Evolutionary conservation across 2,329 filamentous ascomycete genomes (phyloP).

Genomic region (Cadophora malorum): DNA sequence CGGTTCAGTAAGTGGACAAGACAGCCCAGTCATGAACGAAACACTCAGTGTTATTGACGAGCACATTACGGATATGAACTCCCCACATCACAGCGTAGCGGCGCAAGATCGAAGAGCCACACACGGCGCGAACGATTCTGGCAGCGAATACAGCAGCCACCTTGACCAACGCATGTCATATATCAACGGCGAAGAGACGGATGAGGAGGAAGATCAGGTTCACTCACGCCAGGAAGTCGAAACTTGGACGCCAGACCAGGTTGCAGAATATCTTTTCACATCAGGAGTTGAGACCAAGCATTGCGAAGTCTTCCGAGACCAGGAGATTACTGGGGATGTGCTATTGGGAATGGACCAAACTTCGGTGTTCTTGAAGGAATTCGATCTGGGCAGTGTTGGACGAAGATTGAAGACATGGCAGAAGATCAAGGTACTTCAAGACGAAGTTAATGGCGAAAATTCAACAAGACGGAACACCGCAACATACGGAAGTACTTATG

Average conservation of each 20-base stretch:
- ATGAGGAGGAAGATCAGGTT: conserved; percentile 82
- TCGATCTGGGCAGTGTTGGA: conserved; percentile 90
- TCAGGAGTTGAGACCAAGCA: conserved; percentile 86
- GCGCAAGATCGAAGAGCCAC: conserved; percentile 57
- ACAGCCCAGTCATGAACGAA: conserved; percentile 87
- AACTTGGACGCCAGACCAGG: conserved; percentile 79
- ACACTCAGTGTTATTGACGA: conserved; percentile 96
- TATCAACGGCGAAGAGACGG: conserved; percentile 92
- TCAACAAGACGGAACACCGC: conserved; percentile 59
- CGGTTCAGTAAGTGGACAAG: conserved; percentile 53
- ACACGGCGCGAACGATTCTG: conserved; percentile 69
- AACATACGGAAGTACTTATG: conserved; percentile 63
- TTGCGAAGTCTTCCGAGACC: conserved; percentile 92
- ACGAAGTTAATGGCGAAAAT: conserved; percentile 72
- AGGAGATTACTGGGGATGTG: conserved; percentile 95
- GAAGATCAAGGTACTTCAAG: conserved; percentile 90
- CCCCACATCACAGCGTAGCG: conserved; percentile 49
- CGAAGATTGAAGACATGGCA: conserved; percentile 93
- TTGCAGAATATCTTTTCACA: conserved; percentile 88
- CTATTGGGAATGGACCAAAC: conserved; percentile 94
- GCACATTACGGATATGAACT: conserved; percentile 86
- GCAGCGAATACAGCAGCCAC: conserved; percentile 87
- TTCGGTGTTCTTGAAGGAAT: conserved; percentile 93
- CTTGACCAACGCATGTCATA: conserved; percentile 82
- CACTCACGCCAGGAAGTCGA: conserved; percentile 78